Conservation (phyloP, 805 yeast genomes). For the Yamadazyma paraphyllophila region DNA sequence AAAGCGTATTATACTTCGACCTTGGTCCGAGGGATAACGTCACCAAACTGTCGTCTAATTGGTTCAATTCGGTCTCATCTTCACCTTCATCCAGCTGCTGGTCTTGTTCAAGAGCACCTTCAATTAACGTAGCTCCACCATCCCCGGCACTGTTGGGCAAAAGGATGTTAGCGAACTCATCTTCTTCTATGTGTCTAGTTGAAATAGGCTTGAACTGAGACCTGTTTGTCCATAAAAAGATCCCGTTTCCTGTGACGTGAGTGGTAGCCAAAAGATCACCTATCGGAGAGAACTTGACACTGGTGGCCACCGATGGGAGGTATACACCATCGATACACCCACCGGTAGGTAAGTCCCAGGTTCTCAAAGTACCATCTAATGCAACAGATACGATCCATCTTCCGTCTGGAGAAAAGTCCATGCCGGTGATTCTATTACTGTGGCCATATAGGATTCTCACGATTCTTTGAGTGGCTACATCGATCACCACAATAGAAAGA, state of each 20-base stretch:
- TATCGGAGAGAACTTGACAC: slow-evolving; percentile 74
- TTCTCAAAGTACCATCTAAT: slow-evolving; percentile 82
- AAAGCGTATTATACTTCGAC: slow-evolving; percentile 70
- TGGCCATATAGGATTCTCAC: slow-evolving; percentile 92
- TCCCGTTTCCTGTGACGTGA: slow-evolving; percentile 87
- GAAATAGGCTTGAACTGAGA: slow-evolving; percentile 79
- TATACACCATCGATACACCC: slow-evolving; percentile 91
- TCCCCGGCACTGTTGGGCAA: slow-evolving; percentile 81
- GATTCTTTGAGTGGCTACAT: slow-evolving; percentile 72
- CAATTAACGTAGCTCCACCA: slow-evolving; percentile 67
- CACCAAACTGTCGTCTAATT: slow-evolving; percentile 58
- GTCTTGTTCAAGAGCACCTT: slow-evolving; percentile 63
- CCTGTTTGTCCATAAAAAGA: slow-evolving; percentile 87
- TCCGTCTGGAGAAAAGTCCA: slow-evolving; percentile 93
- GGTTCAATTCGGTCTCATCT: slow-evolving; percentile 49
- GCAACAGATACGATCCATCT: slow-evolving; percentile 88
- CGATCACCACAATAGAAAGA: slow-evolving; percentile 78
- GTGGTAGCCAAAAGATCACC: slow-evolving; percentile 92
- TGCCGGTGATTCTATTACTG: slow-evolving; percentile 76
- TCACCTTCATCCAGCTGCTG: slow-evolving; percentile 21
- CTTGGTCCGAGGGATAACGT: slow-evolving; percentile 80
- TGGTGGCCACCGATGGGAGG: slow-evolving; percentile 76
- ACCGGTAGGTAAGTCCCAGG: slow-evolving; percentile 98
- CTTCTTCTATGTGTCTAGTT: slow-evolving; percentile 71
- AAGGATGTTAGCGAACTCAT: slow-evolving; percentile 60